Evolutionary conservation across 441 rosid species (phyloP).

Genomic region (Syzygium malaccense): DNA sequence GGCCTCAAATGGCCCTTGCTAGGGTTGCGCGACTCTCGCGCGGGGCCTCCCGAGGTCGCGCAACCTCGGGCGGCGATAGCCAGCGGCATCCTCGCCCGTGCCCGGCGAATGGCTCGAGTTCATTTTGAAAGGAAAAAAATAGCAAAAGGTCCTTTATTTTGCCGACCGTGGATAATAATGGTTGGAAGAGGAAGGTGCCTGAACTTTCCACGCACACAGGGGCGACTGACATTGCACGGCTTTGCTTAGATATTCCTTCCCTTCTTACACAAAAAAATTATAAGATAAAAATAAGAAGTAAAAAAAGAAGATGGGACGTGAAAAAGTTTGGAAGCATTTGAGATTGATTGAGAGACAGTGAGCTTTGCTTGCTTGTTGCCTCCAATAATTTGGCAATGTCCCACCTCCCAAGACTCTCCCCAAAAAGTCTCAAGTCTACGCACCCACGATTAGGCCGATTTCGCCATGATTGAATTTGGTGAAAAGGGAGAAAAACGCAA

Average conservation of each 20-base stretch:
- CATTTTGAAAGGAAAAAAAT: no score
- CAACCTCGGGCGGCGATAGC: no score
- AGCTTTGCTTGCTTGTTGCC: not conserved
- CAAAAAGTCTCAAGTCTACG: not conserved
- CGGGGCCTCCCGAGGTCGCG: no score
- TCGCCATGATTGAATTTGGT: not conserved
- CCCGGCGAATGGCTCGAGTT: no score
- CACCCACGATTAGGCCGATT: not conserved
- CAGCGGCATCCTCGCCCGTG: no score
- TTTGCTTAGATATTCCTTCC: not conserved
- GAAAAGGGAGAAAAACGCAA: not conserved
- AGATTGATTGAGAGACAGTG: not conserved
- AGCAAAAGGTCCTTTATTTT: not conserved
- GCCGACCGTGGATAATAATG: not conserved
- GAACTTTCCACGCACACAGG: not conserved
- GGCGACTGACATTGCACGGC: not conserved
- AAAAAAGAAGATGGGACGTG: not conserved
- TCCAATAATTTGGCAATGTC: not conserved
- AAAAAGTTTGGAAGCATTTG: not conserved
- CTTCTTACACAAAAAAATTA: not conserved
- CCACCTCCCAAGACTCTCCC: not conserved
- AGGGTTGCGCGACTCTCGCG: not conserved
- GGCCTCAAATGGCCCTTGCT: no score
- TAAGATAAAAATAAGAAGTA: not conserved
- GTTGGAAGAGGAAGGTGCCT: not conserved